Evolutionary conservation across 306 rosid species (phyloP), one percentile per base, ranked within the genome.

Genomic region (Trichosanthes truncata): DNA sequence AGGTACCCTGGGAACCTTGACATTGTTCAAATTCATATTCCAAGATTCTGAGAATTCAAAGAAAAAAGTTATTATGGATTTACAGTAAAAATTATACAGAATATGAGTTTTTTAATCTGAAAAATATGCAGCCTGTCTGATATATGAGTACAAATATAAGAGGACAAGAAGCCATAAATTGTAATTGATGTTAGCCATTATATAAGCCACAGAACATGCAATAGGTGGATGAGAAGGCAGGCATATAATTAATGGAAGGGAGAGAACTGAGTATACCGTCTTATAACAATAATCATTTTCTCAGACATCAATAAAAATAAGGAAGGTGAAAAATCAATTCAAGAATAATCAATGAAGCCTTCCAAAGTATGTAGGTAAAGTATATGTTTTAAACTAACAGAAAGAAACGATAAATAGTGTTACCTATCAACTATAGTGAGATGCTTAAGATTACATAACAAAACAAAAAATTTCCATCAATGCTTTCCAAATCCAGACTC

Each of bases 1-100:
- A 0, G 97, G 96, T 40, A 89, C 77, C 53, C 86, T 87, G 49
- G 89, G 85, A 74, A 78, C 76, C 78, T 60, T 85, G 25, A 88
- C 56, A 31, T 83, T 87, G 40, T 83, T 86, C 74, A 87, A 83
- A 76, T 84, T 78, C 91, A 84, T 84, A 59, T 65, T 82, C 53
- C 83, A 46, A 33, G 49, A 57, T 46, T 23, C 65, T 76, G 76
- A 36, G 26, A 46, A 14, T 29, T 75, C 2, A 38, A 23, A 59
- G 4, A 36, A 0, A 7, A 31, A 31, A 0, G 9, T 46, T 52
- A 51, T 10, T 18, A 48, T 26, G 40, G 55, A 73, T 14, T 73
- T 8, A 14, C 40, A 73, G 41, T 73, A 46, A 49, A 46, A 46
- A 40, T 9, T 38, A 8, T 36, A 43, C 49, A 40, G 25, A 68